phyloP scores from a whole-genome alignment of 2,329 filamentous ascomycete species.

The Fusarium tupiense region DNA sequence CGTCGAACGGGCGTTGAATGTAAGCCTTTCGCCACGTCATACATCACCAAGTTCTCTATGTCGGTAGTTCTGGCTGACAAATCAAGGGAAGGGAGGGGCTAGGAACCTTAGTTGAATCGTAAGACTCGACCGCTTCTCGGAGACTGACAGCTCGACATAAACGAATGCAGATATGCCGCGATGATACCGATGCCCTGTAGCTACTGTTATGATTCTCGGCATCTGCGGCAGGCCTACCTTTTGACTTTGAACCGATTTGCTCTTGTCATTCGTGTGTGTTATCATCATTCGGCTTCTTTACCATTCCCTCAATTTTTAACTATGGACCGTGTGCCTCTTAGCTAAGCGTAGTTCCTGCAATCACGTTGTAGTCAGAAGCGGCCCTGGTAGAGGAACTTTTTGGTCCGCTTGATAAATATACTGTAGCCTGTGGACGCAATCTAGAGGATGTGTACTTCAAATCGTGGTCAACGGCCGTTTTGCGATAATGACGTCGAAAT shows the following conservation, averaged over 20 bases:
- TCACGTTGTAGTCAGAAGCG: too few relatives aligned
- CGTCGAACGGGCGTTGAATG: rapidly evolving
- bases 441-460: too few relatives aligned
- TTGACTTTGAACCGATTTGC: not conserved
- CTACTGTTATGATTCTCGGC: rapidly evolving
- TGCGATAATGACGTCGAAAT: too few relatives aligned
- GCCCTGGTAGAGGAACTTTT: too few relatives aligned
- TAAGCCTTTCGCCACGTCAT: not conserved
- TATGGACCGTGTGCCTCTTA: too few relatives aligned
- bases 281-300: too few relatives aligned
- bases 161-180: not conserved
- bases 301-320: too few relatives aligned
- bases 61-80: not conserved
- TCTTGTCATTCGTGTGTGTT: not conserved
- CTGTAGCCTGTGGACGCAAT: too few relatives aligned
- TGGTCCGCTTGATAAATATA: too few relatives aligned
- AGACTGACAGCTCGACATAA: rapidly evolving
- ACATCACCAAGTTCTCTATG: not conserved
- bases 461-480: too few relatives aligned
- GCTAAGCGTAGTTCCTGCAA: too few relatives aligned
- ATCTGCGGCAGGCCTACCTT: rapidly evolving
- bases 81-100: rapidly evolving
- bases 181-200: not conserved
- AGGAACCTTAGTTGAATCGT: rapidly evolving
- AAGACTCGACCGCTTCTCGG: not conserved